Evolutionary conservation across 2,329 filamentous ascomycete species (phyloP).

Genomic region (Boeremia lycopersici): DNA sequence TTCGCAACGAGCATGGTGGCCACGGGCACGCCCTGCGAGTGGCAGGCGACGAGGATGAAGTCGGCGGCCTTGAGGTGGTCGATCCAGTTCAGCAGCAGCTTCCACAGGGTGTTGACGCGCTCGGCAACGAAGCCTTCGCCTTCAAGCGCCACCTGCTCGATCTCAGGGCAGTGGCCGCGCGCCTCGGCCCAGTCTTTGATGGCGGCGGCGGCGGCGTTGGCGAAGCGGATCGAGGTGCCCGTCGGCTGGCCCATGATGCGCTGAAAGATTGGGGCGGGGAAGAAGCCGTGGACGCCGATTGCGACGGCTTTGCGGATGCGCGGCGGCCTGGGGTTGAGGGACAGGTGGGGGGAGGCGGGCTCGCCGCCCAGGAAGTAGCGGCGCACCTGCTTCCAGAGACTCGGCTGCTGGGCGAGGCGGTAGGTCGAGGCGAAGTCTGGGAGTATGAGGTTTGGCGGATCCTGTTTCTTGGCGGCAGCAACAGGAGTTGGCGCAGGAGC

Average conservation of each 20-base stretch:
- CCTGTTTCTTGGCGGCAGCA: conserved; percentile 35
- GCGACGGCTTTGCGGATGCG: conserved; percentile 85
- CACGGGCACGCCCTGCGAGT: conserved; percentile 95
- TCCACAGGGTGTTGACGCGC: conserved; percentile 91
- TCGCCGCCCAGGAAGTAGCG: conserved; percentile 53
- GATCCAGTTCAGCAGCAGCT: conserved; percentile 91
- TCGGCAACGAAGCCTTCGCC: conserved; percentile 92
- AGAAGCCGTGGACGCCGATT: conserved; percentile 93
- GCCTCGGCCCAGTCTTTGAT: conserved; percentile 82
- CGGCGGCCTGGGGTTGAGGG: conserved; percentile 69
- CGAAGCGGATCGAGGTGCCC: conserved; percentile 92
- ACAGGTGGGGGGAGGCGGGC: conserved; percentile 70
- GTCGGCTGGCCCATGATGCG: conserved; percentile 93
- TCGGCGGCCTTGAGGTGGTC: conserved; percentile 87
- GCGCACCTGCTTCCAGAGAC: conserved; percentile 53
- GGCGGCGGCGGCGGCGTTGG: conserved; percentile 81
- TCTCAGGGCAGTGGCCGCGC: conserved; percentile 72
- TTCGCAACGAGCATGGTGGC: conserved; percentile 91
- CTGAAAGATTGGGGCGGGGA: conserved; percentile 85
- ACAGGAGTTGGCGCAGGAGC: conserved; percentile 30
- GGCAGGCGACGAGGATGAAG: conserved; percentile 88
- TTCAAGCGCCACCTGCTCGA: conserved; percentile 93
- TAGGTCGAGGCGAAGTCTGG: conserved; percentile 75
- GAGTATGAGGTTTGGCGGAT: conserved; percentile 67
- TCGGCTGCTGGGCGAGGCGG: conserved; percentile 51